phyloP scores from a whole-genome alignment of 441 rosid genomes.

The Euphorbia schlechtendalii region DNA sequence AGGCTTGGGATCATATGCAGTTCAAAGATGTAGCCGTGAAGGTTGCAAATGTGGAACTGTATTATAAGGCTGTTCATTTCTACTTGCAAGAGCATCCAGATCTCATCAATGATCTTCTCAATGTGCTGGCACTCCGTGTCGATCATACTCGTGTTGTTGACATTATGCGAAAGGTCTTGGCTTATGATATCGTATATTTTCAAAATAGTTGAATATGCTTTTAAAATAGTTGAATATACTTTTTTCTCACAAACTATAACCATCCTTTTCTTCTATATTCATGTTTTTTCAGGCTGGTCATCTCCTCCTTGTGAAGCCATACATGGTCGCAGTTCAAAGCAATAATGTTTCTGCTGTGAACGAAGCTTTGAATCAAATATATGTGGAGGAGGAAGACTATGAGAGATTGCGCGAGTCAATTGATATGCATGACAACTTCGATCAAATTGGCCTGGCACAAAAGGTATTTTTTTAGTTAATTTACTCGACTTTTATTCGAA shows the following conservation, averaged over 20 bases:
- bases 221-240: not conserved
- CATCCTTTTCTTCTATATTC: slow-evolving; percentile 8
- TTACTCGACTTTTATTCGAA: not conserved
- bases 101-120: slow-evolving; percentile 85
- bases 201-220: not conserved
- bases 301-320: slow-evolving; percentile 93
- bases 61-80: slow-evolving; percentile 98
- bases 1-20: slow-evolving; percentile 99
- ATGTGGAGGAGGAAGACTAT: slow-evolving; percentile 93
- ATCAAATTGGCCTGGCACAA: slow-evolving; percentile 85
- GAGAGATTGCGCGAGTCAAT: slow-evolving; percentile 92
- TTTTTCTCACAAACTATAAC: not conserved
- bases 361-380: slow-evolving; percentile 89
- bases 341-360: slow-evolving; percentile 93
- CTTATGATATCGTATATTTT: slow-evolving; percentile 6
- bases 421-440: slow-evolving; percentile 81
- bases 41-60: slow-evolving; percentile 95
- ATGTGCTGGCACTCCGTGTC: slow-evolving; percentile 89
- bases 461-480: slow-evolving; percentile 35
- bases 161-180: slow-evolving; percentile 89
- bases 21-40: slow-evolving; percentile 88
- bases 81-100: slow-evolving; percentile 99
- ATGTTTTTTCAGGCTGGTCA: slow-evolving; percentile 78
- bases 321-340: slow-evolving; percentile 96
- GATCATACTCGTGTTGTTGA: slow-evolving; percentile 98